Conservation (phyloP, 2,329 filamentous ascomycete species). For the Alternaria postmessia region DNA sequence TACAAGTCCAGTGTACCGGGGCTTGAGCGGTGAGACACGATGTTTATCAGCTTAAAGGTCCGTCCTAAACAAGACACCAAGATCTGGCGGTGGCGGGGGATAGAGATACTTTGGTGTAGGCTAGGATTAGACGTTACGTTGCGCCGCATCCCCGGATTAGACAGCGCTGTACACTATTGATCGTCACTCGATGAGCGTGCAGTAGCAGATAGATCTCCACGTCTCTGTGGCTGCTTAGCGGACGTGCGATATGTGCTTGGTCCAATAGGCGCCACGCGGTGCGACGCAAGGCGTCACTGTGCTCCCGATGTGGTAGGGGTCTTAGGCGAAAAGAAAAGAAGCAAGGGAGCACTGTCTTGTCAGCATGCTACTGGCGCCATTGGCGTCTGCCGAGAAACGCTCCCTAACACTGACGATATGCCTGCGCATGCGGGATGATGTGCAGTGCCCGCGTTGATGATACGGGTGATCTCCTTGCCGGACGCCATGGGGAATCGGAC, state of each 20-base stretch:
- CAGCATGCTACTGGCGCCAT: constrained; percentile 35
- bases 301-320: constrained; percentile 28
- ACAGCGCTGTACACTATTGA: constrained; percentile 36
- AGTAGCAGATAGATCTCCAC: constrained; percentile 36
- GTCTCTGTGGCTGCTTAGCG: constrained; percentile 32
- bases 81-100: constrained; percentile 33
- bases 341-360: constrained; percentile 46
- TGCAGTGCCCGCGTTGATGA: constrained; percentile 27
- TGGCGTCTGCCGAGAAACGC: constrained; percentile 41
- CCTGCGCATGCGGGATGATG: constrained; percentile 38
- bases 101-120: constrained; percentile 28
- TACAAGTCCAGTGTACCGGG: constrained; percentile 35
- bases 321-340: constrained; percentile 38
- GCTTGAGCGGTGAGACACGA: constrained; percentile 45
- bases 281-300: constrained; percentile 32
- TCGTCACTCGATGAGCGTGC: constrained; percentile 28
- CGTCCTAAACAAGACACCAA: constrained; percentile 24
- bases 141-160: constrained; percentile 40
- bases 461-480: constrained; percentile 23
- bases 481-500: constrained; percentile 37
- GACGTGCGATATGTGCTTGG: constrained; percentile 24
- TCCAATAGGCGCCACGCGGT: constrained; percentile 33
- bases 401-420: constrained; percentile 36
- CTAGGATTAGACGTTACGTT: constrained; percentile 42
- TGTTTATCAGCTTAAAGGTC: constrained; percentile 39